Base-by-base conservation (phyloP, 345 rosid species). In the Aquilaria malaccensis region DNA sequence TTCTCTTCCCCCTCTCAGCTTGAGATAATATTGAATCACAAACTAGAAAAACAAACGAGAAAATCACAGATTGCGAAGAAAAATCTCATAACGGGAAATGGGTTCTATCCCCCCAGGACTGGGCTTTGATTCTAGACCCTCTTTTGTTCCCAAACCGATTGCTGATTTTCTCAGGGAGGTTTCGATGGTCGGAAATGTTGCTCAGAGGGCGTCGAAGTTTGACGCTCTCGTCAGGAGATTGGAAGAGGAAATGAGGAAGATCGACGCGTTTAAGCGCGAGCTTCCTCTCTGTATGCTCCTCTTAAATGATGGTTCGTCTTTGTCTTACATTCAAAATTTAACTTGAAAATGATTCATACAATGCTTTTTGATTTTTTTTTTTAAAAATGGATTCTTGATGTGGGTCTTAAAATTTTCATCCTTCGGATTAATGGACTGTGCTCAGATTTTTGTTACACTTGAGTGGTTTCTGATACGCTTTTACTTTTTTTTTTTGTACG, bases 241-340 rank as follows among this genome's bases (percentile, higher is more conserved):
- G 66, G 85, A 85, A 68, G 95, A 73, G 30, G 97, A 90, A 63
- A 68, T 77, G 81, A 71, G 60, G 30, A 90, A 87, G 88, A 85
- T 89, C 74, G 79, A 86, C 41, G 82, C 76, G 10, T 83, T 74
- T 62, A 72, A 81, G 49, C 87, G 87, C 56, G 83, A 90, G 82
- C 82, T 90, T 41, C 97, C 97, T 72, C 80, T 90, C 31, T 87
- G 76, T 72, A 76, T 90, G 75, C 74, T 85, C 59, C 78, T 90
- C 57, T 50, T 90, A 64, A 83, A 81, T 53, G 77, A 87, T 70
- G 95, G 97, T 90, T 67, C 32, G 85, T 75, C 61, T 56, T n/a
- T 12, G 10, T 30, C 43, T 37, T 37, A 3, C 43, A 37, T 37
- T 37, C 22, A 22, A 22, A 22, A 22, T 22, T 22, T 22, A 0